phyloP scores from a whole-genome alignment of 73 alveolate species.

The Paramecium primaurelia region DNA sequence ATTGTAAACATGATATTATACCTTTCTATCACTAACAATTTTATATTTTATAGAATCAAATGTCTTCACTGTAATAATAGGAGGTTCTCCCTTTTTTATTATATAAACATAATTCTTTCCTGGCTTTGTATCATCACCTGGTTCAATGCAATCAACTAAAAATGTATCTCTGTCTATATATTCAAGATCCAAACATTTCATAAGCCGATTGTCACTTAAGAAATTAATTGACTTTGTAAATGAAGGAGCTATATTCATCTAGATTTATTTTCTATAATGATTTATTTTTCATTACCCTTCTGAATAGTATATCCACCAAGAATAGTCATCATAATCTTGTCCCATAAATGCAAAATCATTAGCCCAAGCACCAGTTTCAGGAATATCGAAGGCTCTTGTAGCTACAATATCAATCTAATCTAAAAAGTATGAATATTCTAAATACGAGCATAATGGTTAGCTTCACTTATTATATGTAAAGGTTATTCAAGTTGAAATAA shows the following conservation, averaged over 20 bases:
- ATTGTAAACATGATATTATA: constrained; percentile 5
- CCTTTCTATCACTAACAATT: not conserved
- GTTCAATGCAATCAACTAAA: constrained; percentile 12
- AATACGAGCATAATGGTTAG: not conserved
- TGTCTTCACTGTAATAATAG: not conserved
- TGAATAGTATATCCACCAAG: not conserved
- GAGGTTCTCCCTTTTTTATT: not conserved
- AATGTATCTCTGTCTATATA: not conserved
- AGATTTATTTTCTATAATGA: not conserved
- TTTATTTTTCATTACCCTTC: not conserved
- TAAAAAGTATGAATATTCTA: not conserved
- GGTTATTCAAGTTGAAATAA: not conserved
- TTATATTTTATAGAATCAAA: not conserved
- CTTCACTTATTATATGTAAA: not conserved
- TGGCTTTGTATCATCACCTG: not conserved
- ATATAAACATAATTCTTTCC: not conserved
- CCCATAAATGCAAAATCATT: not conserved
- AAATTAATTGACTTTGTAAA: not conserved
- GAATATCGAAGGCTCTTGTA: not conserved
- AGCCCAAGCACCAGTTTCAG: constrained; percentile 8
- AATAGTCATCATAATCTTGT: not conserved
- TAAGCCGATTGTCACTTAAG: not conserved
- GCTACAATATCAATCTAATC: not conserved
- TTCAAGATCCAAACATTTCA: constrained; percentile 29
- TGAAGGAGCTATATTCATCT: not conserved